These are phyloP conservation scores for Capronia epimyces DNA, from an alignment of 2,329 filamentous ascomycete species.

Conservation along the genomic window DNA sequence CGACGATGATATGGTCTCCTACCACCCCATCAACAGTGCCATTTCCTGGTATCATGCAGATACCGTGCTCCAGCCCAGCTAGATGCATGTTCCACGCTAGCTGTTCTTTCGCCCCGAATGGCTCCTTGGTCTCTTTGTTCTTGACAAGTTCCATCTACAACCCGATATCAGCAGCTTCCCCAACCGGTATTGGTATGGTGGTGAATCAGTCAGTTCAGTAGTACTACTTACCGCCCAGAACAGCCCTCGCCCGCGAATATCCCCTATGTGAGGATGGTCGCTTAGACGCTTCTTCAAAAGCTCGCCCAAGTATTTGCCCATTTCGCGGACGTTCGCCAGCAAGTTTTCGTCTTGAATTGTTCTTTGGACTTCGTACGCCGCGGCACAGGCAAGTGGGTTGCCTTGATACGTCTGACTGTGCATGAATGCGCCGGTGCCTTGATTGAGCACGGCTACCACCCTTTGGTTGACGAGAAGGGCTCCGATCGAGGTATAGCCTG, in stretches of 20 bases:
- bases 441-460: slow-evolving; percentile 45
- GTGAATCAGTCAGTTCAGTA: background rate
- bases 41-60: slow-evolving; percentile 59
- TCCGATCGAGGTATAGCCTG: slow-evolving; percentile 52
- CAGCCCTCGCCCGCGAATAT: slow-evolving; percentile 54
- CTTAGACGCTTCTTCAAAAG: slow-evolving; percentile 43
- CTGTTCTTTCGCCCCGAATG: slow-evolving; percentile 41
- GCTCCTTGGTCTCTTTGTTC: slow-evolving; percentile 49
- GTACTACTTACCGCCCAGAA: slow-evolving; percentile 45
- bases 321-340: slow-evolving; percentile 37
- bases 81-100: slow-evolving; percentile 45
- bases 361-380: slow-evolving; percentile 45
- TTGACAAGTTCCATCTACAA: slow-evolving; percentile 51
- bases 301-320: slow-evolving; percentile 34
- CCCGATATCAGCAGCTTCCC: no score
- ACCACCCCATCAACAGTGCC: slow-evolving; percentile 55
- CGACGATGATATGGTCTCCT: slow-evolving; percentile 66
- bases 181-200: background rate
- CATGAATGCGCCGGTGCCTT: slow-evolving; percentile 46
- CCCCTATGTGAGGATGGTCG: slow-evolving; percentile 48
- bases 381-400: slow-evolving; percentile 52
- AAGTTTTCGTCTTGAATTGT: slow-evolving; percentile 48
- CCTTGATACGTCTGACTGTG: slow-evolving; percentile 57
- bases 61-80: slow-evolving; percentile 40
- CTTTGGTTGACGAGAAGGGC: slow-evolving; percentile 48